Evolutionary conservation across 495 filamentous ascomycete genomes (phyloP).

Genomic region (Lasiosphaeria hispida): DNA sequence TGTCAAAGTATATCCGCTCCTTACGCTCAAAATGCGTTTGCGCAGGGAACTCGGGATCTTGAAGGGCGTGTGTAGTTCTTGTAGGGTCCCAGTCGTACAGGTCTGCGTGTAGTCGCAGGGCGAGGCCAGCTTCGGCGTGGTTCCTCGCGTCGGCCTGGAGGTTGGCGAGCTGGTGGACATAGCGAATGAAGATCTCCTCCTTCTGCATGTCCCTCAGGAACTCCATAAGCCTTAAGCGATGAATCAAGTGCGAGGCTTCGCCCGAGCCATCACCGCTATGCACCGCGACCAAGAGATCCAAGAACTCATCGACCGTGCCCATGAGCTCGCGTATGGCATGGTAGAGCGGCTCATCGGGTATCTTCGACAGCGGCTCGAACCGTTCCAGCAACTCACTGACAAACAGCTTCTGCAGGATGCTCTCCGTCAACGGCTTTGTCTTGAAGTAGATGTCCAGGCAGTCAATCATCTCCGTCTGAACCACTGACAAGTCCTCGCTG

Average conservation of each 20-base stretch:
- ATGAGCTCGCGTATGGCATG: constrained; percentile 75
- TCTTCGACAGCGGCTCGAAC: constrained; percentile 67
- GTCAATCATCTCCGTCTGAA: constrained; percentile 96
- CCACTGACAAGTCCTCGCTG: constrained; percentile 84
- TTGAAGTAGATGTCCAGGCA: constrained; percentile 92
- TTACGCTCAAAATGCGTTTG: constrained; percentile 92
- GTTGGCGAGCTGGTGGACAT: constrained; percentile 88
- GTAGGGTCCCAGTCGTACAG: constrained; percentile 87
- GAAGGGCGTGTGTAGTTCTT: constrained; percentile 62
- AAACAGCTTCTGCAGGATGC: constrained; percentile 87
- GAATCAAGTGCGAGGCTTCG: constrained; percentile 76
- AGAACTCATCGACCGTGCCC: constrained; percentile 78
- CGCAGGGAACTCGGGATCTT: constrained; percentile 72
- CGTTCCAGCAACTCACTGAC: constrained; percentile 78
- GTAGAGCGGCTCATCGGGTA: constrained; percentile 71
- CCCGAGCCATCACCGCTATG: constrained; percentile 73
- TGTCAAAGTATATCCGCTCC: constrained; percentile 86
- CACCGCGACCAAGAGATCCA: constrained; percentile 91
- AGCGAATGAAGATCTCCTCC: constrained; percentile 94
- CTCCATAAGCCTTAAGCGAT: constrained; percentile 90
- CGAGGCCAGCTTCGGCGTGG: constrained; percentile 86
- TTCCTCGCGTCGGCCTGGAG: constrained; percentile 74
- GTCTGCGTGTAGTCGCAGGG: constrained; percentile 86
- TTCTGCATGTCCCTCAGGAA: constrained; percentile 97
- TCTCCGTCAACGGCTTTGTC: constrained; percentile 80